Evolutionary conservation across 2,329 filamentous ascomycete species (phyloP).

Genomic region (Drechslerella dactyloides): DNA sequence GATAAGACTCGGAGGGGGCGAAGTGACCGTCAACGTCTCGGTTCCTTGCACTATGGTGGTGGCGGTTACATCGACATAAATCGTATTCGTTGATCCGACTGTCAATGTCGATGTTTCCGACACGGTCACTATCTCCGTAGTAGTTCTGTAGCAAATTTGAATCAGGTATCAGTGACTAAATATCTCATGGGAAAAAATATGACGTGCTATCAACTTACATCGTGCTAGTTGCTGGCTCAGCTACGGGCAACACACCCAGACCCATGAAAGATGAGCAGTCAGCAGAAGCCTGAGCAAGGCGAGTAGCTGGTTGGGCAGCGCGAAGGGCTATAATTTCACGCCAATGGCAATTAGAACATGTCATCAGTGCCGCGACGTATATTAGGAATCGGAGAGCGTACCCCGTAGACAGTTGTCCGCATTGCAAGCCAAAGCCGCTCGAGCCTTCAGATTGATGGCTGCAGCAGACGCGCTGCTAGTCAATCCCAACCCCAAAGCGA

Average conservation of each 20-base stretch:
- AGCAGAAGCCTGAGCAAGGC: slow-evolving; percentile 5
- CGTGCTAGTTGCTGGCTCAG: neutral
- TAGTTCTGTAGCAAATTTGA: neutral
- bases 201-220: neutral
- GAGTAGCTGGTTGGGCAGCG: slow-evolving; percentile 1
- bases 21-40: slow-evolving; percentile 7
- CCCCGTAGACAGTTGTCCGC: slow-evolving; percentile 20
- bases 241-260: neutral
- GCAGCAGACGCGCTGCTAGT: slow-evolving; percentile 4
- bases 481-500: slow-evolving; percentile 7
- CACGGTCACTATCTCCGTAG: slow-evolving; percentile 2
- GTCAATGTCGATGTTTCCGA: slow-evolving; percentile 7
- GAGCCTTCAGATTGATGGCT: neutral
- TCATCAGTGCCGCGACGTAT: neutral
- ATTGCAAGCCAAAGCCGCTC: neutral
- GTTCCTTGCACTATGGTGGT: slow-evolving; percentile 21
- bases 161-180: neutral
- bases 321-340: slow-evolving; percentile 7
- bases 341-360: no score
- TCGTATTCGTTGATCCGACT: neutral
- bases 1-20: no score
- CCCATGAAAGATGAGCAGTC: slow-evolving; percentile 12
- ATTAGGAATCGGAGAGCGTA: neutral
- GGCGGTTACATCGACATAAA: neutral
- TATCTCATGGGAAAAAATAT: neutral